Percentiles rank a stretch among this genome's conserved stretches.
phyloP scores from a whole-genome alignment of 73 alveolate genomes.

The Uronychia binucleata region DNA sequence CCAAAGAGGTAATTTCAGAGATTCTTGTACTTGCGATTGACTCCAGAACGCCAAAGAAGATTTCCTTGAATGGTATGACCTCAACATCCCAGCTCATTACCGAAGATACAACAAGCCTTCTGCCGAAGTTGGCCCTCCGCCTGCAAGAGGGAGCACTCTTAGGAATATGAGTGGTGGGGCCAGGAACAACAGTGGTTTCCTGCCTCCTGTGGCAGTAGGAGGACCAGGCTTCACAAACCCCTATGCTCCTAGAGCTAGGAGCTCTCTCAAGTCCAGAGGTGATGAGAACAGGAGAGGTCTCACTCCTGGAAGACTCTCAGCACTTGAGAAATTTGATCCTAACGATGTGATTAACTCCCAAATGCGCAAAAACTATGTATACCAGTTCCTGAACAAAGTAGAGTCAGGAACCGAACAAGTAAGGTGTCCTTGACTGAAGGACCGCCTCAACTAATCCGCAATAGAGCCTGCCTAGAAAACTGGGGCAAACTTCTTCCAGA shows the following conservation, averaged over 20 bases:
- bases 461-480: constrained; percentile 13
- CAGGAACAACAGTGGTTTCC: constrained; percentile 3
- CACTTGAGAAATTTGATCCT: constrained; percentile 2
- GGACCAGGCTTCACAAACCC: not conserved
- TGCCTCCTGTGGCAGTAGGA: constrained; percentile 5
- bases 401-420: constrained; percentile 8
- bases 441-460: constrained; percentile 12
- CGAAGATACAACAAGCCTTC: not conserved
- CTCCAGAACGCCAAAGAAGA: constrained; percentile 23
- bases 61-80: constrained; percentile 35
- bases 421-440: not conserved
- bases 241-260: not conserved
- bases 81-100: constrained; percentile 46
- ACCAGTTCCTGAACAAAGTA: constrained; percentile 27
- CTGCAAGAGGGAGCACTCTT: not conserved
- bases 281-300: not conserved
- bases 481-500: constrained; percentile 17
- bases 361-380: constrained; percentile 30
- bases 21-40: constrained; percentile 8
- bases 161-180: not conserved
- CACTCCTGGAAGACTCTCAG: constrained; percentile 15
- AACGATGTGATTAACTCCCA: constrained; percentile 13
- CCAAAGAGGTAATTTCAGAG: constrained; percentile 41
- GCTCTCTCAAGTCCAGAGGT: not conserved
- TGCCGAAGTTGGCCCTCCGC: not conserved